Evolutionary conservation across 805 yeast species (phyloP), one percentile per base, ranked within the genome.

Genomic region (Starmerella geochares): DNA sequence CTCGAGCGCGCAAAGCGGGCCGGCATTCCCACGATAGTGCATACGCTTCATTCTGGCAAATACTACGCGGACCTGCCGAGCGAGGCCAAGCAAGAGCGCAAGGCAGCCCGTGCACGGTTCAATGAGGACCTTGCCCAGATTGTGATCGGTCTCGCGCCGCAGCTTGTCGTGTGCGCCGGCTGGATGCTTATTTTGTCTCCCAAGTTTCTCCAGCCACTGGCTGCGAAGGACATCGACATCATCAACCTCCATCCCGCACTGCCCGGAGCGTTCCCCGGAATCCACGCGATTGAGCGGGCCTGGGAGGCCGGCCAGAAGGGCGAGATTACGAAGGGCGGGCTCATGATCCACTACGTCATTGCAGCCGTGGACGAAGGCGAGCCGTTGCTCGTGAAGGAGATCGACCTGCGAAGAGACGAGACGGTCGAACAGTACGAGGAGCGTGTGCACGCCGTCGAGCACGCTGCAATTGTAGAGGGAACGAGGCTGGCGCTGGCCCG

Each of bases 241-340:
- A 87, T 92, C 60, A 92, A 92, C 62, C 71, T 92, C 53, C 98
- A 92, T 65, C 98, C 98, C 4, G 97, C 98, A 0, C 76, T 92
- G 52, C 98, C 98, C 1, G 95, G 95, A 24, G 87, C 87, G 4
- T 92, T 90, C 71, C 97, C 90, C 51, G 98, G 98, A 4, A 90
- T 94, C 10, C 87, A 86, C 68, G 97, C 98, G 10, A 92, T 92
- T 52, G 96, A 92, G 60, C 73, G 97, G 61, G 95, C 96, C 0
- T 92, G 94, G 90, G 72, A 86, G 60, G 94, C 94, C 11, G 96
- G 96, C 33, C 95, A 88, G 62, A 78, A 78, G 24, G 95, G 95
- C 8, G 75, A 78, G 57, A 77, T 80, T 47, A 58, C 73, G 8
- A 77, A 75, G 56, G 95, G 94, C 14, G 98, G 98, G 1, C 84